Base-by-base conservation (phyloP, 2,329 filamentous ascomycete species). In the Onygenales sp. region DNA sequence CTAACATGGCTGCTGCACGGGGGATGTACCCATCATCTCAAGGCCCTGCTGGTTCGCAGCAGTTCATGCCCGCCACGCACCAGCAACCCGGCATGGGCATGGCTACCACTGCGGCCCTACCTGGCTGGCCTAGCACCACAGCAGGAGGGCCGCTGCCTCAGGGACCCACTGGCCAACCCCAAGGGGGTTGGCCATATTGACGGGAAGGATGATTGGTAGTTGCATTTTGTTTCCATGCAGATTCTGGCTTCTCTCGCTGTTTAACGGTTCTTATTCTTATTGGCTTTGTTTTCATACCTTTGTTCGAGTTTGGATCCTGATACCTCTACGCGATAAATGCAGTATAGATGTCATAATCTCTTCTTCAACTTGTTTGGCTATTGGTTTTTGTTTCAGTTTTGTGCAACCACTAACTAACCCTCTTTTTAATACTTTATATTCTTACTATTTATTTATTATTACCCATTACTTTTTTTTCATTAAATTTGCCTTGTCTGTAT, bases 11-110 rank as follows among this genome's bases (percentile, higher is more conserved):
- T 13, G 59, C 60, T 33, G 58, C 64, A 7, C 63, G 69, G 50
- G 63, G 63, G 36, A 69, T 72, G 67, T 72, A 72, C 55, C 64
- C 69, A 35, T 63, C 67, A 10, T 60, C 64, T 13, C 69, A 72
- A 49, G 62, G 58, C 5, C 63, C 65, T 2, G 63, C 62, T 10
- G 66, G 65, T 11, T 69, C 71, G 52, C 62, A 61, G 31, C 41
- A 52, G 7, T 70, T 63, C 52, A 65, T 71, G 60, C 57, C 63
- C 3, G 66, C 61, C 8, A 61, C 61, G 9, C 66, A 67, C 39
- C 69, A 70, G 56, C 68, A 69, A 51, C 62, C 21, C 65, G 7
- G 64, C 66, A 38, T 71, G 58, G 58, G 63, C 13, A 69, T 70
- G 65, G 60, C 36, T 46, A 63, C 63, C 3, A 62, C 61, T 36